Base-by-base conservation (phyloP, 441 rosid genomes). In the Adansonia grandidieri region DNA sequence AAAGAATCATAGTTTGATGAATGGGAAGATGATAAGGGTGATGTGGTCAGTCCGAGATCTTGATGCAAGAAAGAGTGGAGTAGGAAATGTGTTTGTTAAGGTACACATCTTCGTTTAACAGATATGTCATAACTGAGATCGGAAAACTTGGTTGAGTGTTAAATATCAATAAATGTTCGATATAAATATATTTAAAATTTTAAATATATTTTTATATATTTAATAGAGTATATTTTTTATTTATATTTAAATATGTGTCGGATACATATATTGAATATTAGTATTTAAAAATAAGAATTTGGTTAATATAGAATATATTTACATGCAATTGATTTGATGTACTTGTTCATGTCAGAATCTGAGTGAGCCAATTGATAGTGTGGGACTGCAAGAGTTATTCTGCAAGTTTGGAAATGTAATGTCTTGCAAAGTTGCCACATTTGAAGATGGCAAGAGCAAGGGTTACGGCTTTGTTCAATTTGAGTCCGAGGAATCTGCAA, bases 391-490 rank as follows among this genome's bases (percentile, higher is more conserved):
- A 81, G 87, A 85, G 68, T 63, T 90, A 70, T 90, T 87, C 73
- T 71, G 68, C 64, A 79, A 83, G 71, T 88, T 83, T 80, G 90
- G 90, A 15, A 68, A 76, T 56, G 82, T 86, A 65, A 58, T 86
- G 28, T 90, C 91, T 14, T 87, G 88, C 81, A 86, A 90, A 81
- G 88, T 88, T 71, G 90, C 80, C 2, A 79, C 77, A 45, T 74
- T 42, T 74, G 88, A 85, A 6, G 90, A 87, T 79, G 89, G 90
- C 50, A 85, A 82, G 78, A 90, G 87, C 62, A 86, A 80, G 42
- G 91, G 93, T 0, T 83, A 86, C 69, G 91, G 91, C 62, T 88
- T 90, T 84, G 88, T 87, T 28, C 91, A 90, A 32, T 87, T 75
- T 80, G 88, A 84, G 62, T 19, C 78, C 1, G 82, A 82, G 22